Evolutionary conservation across 495 filamentous ascomycete genomes (phyloP).

Genomic region (Tuber magnatum): DNA sequence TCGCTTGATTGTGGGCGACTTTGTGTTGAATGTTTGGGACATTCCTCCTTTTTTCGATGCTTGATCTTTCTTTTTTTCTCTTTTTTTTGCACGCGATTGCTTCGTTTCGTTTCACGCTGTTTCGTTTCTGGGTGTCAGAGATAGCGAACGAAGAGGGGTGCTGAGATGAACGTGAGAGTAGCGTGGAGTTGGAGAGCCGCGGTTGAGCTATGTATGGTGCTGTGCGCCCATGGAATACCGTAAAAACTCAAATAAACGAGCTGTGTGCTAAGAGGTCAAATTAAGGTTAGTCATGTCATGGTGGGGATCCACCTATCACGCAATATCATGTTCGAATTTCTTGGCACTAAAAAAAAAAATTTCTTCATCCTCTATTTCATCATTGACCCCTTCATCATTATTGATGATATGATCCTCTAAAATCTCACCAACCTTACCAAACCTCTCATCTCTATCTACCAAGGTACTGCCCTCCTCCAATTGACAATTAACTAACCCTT

Average conservation of each 20-base stretch:
- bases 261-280: too few relatives aligned
- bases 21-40: slow-evolving; percentile 44
- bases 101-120: background rate
- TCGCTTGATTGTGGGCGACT: slow-evolving; percentile 71
- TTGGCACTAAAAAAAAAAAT: too few relatives aligned
- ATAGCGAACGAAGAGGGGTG: background rate
- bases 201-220: background rate
- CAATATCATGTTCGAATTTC: too few relatives aligned
- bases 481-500: background rate
- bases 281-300: too few relatives aligned
- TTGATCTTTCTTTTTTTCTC: background rate
- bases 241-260: too few relatives aligned
- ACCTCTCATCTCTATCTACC: background rate
- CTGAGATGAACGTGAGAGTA: background rate
- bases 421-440: background rate
- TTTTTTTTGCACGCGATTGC: background rate
- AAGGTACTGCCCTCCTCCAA: background rate
- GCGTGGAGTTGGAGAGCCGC: background rate
- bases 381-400: too few relatives aligned
- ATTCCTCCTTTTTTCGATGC: slow-evolving; percentile 8
- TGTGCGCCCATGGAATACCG: too few relatives aligned
- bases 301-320: too few relatives aligned
- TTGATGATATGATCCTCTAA: background rate
- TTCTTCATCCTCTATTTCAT: too few relatives aligned
- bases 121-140: background rate